Evolutionary conservation across 768 basidiomycete genomes (phyloP).

Genomic region (Amanita thiersii): DNA sequence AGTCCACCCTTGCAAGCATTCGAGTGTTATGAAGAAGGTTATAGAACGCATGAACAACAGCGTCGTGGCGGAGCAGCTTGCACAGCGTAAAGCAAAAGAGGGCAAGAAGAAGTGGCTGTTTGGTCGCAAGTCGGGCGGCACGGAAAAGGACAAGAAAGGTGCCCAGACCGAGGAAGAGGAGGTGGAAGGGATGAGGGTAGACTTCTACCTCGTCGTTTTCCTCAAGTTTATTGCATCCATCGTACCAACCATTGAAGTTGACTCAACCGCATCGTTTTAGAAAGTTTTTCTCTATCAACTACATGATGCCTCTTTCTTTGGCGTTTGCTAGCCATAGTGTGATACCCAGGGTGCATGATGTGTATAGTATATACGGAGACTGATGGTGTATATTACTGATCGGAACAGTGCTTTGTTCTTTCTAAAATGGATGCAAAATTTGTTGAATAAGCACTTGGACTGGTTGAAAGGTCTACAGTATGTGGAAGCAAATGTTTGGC

Average conservation of each 20-base stretch:
- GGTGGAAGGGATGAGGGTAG: conserved; percentile 88
- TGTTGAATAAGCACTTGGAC: too few species aligned
- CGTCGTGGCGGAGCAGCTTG: conserved; percentile 76
- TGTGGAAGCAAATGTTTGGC: too few species aligned
- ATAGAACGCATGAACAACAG: conserved; percentile 96
- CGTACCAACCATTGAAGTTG: conserved; percentile 98
- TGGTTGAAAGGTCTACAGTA: too few species aligned
- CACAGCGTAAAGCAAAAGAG: conserved; percentile 45
- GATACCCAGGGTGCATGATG: conserved; percentile 15
- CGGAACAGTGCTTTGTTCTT: not conserved
- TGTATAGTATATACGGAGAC: not conserved
- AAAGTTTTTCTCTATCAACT: too few species aligned
- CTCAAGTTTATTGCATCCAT: conserved; percentile 98
- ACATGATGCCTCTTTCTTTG: not conserved
- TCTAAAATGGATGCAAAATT: too few species aligned
- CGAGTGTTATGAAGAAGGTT: conserved; percentile 99
- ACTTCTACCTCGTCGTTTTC: conserved; percentile 97
- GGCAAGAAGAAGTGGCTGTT: conserved; percentile 83
- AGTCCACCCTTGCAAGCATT: conserved; percentile 98
- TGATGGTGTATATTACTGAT: conserved; percentile 4
- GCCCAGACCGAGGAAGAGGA: conserved; percentile 53
- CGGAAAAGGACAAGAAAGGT: conserved; percentile 41
- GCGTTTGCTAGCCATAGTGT: not conserved
- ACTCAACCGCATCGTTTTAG: conserved; percentile 77
- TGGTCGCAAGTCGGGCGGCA: conserved; percentile 60